Evolutionary conservation across 2,329 filamentous ascomycete genomes (phyloP), one percentile per base, ranked within the genome.

Genomic region (Trichoderma afroharzianum): DNA sequence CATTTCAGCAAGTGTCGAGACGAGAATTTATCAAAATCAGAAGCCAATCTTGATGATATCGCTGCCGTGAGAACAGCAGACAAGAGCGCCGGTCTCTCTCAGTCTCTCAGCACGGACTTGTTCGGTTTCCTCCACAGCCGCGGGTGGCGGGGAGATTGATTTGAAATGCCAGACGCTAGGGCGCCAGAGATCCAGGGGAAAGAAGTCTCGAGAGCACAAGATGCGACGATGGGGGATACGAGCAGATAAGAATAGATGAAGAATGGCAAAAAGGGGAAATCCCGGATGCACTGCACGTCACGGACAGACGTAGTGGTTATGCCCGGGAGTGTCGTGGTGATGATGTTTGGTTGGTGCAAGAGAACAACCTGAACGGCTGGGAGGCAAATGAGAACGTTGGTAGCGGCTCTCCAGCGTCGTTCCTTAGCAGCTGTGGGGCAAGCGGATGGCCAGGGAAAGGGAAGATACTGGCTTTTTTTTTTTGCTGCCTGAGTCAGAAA

Each of bases 401-500:
- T 43, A 68, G 66, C 66, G 36, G 26, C 15, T 61, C 55, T 21
- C 26, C 43, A 58, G 59, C 53, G 28, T 61, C 50, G 47, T 58
- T 58, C 61, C 36, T 32, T 33, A 58, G 33, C 33, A 36, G 47
- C 57, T 32, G 67, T 72, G 71, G 71, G 62, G 71, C 71, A 43
- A 14, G n/a, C 39, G 62, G 66, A 66, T 61, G 66, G n/a, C 14
- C 26, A 53, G 61, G 59, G 50, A 59, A 71, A 43, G 39, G 59
- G 30, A 59, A 63, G n/a, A 47, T 12, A 58, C 33, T 33, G 36
- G 50, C 47, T 14, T 63, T 67, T 55, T 30, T 67, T 67, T 55
- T 30, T 67, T 67, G 78, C 75, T 80, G 80, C 80, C 80, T 81
- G 78, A 81, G 79, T 80, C 78, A 79, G 73, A 76, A 76, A 77